Percentiles rank a stretch among this genome's conserved stretches.
Evolutionary conservation across 176 grass and related monocot species (phyloP).

Genomic region (Avena eriantha): DNA sequence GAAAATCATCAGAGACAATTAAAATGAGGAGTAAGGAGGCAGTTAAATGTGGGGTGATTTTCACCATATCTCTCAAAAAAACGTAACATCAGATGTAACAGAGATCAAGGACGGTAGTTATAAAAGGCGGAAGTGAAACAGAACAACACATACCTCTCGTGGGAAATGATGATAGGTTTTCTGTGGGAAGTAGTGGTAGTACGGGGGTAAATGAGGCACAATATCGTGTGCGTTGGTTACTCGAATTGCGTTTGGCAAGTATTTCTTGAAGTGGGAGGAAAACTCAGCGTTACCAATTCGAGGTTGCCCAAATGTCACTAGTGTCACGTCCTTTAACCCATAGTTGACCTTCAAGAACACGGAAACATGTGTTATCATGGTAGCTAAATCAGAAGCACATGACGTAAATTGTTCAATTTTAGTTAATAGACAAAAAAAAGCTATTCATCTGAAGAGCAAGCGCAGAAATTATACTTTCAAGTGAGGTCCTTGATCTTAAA

Average conservation of each 20-base stretch:
- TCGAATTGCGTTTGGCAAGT: slow-evolving; percentile 64
- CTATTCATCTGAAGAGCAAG: too few relatives aligned
- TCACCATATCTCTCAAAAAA: neutral
- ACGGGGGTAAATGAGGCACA: slow-evolving; percentile 82
- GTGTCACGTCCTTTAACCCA: slow-evolving; percentile 52
- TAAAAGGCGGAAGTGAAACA: slow-evolving; percentile 19
- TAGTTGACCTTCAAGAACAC: slow-evolving; percentile 57
- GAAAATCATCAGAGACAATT: neutral
- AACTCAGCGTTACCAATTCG: slow-evolving; percentile 76
- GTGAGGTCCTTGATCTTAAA: neutral
- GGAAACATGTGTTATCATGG: slow-evolving; percentile 18
- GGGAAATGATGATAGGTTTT: slow-evolving; percentile 83
- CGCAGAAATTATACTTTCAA: too few relatives aligned
- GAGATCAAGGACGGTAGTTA: neutral
- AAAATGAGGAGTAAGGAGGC: neutral
- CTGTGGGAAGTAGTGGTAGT: slow-evolving; percentile 66
- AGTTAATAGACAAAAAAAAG: neutral
- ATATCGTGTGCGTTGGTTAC: slow-evolving; percentile 66
- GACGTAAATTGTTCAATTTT: neutral
- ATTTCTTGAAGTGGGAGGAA: slow-evolving; percentile 54
- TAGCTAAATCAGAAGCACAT: neutral
- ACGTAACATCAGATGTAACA: slow-evolving; percentile 9
- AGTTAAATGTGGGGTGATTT: neutral
- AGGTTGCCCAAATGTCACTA: slow-evolving; percentile 78
- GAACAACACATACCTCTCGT: slow-evolving; percentile 53